phyloP scores from a whole-genome alignment of 495 filamentous ascomycete genomes.

The Penicillium goetzii region DNA sequence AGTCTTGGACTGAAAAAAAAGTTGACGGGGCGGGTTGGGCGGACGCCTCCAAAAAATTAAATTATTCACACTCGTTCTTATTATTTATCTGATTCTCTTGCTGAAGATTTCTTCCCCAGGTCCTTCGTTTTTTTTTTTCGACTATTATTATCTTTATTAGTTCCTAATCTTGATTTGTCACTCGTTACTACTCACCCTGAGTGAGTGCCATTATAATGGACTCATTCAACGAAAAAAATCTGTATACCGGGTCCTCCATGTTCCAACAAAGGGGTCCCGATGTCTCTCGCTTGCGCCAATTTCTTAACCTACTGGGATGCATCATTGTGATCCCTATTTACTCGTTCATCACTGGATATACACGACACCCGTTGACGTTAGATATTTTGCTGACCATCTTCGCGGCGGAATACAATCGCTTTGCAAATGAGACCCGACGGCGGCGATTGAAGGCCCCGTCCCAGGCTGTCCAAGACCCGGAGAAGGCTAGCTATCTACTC shows the following conservation, averaged over 20 bases:
- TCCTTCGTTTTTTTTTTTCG: constrained; percentile 5
- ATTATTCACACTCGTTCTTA: constrained; percentile 4
- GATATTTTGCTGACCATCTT: constrained; percentile 35
- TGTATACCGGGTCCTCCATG: constrained; percentile 21
- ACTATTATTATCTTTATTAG: background rate
- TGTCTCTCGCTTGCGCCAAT: constrained; percentile 31
- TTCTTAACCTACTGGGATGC: constrained; percentile 34
- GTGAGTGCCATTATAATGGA: constrained; percentile 13
- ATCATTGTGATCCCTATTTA: constrained; percentile 31
- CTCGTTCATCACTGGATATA: constrained; percentile 26
- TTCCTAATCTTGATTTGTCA: background rate
- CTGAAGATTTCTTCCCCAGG: background rate
- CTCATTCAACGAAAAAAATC: constrained; percentile 17
- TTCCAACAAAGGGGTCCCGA: constrained; percentile 29
- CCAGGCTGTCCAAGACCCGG: constrained; percentile 8
- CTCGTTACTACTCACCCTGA: background rate
- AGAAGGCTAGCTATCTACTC: constrained; percentile 20
- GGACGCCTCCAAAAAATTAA: constrained; percentile 1
- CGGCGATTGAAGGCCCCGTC: constrained; percentile 17
- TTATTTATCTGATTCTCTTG: constrained; percentile 10
- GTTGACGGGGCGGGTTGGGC: background rate
- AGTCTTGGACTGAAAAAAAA: constrained; percentile 7
- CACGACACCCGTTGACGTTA: constrained; percentile 29
- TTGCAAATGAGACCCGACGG: constrained; percentile 26
- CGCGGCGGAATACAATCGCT: constrained; percentile 33